Conservation (phyloP, 352 stramenopile genomes). For the Globisporangium barbulae region DNA sequence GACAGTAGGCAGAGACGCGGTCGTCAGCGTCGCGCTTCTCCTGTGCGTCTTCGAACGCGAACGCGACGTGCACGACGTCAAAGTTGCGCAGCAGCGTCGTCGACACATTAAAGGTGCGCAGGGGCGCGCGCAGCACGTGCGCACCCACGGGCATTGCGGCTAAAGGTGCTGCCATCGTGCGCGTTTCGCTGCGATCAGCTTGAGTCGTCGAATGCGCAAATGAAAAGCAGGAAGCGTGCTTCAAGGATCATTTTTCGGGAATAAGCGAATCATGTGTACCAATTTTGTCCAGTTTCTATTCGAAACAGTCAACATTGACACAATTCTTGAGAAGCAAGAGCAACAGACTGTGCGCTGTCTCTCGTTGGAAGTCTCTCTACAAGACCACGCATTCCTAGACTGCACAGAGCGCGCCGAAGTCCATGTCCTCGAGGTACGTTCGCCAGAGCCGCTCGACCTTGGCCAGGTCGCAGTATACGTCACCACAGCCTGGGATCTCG, state of each 20-base stretch:
- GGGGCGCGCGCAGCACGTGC: conserved; percentile 7
- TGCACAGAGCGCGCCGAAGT: conserved; percentile 12
- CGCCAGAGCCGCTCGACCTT: conserved; percentile 22
- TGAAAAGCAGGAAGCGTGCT: background rate
- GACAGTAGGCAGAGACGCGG: conserved; percentile 18
- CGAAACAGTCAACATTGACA: too few species aligned
- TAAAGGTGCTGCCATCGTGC: background rate
- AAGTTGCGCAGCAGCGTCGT: conserved; percentile 24
- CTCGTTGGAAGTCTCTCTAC: background rate
- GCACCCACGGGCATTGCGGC: background rate
- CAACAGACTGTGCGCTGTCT: too few species aligned
- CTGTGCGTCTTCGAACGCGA: conserved; percentile 17
- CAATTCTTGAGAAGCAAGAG: too few species aligned
- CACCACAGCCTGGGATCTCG: conserved; percentile 19
- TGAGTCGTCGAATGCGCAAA: too few species aligned
- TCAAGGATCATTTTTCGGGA: conserved; percentile 1
- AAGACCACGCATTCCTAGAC: background rate
- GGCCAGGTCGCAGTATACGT: conserved; percentile 23
- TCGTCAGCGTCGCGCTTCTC: conserved; percentile 15
- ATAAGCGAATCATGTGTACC: background rate
- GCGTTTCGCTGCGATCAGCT: too few species aligned
- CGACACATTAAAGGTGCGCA: conserved; percentile 13
- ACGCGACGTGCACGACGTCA: conserved; percentile 30
- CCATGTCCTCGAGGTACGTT: conserved; percentile 17
- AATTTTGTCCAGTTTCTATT: too few species aligned